phyloP scores from a whole-genome alignment of 768 basidiomycete species.

The Phanerochaete sordida region DNA sequence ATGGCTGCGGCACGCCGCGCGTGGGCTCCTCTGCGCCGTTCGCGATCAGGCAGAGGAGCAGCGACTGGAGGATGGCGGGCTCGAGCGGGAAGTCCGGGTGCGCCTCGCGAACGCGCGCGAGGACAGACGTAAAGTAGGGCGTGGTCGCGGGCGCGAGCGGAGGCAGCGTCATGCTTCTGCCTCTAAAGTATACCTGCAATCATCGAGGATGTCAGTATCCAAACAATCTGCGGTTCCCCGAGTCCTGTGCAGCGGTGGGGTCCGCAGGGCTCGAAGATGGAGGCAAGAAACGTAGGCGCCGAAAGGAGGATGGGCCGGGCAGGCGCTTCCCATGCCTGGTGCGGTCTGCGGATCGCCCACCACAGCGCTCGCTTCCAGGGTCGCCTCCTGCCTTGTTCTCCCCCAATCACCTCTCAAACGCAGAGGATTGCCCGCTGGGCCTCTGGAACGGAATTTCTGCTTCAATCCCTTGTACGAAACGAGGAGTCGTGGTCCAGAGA shows the following conservation, averaged over 20 bases:
- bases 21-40: conserved; percentile 6
- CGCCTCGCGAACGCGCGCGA: conserved; percentile 42
- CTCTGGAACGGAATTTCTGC: not conserved
- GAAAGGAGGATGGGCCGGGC: too few species aligned
- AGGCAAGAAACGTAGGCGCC: too few species aligned
- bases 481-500: not conserved
- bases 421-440: too few species aligned
- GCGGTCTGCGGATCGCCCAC: too few species aligned
- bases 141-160: conserved; percentile 8
- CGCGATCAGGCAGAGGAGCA: conserved; percentile 62
- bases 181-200: not conserved
- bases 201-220: not conserved
- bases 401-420: too few species aligned
- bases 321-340: not conserved
- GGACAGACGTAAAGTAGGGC: conserved; percentile 30
- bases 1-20: conserved; percentile 30
- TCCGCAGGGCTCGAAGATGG: too few species aligned
- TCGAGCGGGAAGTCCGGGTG: conserved; percentile 55
- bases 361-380: too few species aligned
- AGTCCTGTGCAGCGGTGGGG: too few species aligned
- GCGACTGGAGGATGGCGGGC: conserved; percentile 57
- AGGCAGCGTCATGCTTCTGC: not conserved
- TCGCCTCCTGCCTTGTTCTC: too few species aligned
- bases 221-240: too few species aligned
- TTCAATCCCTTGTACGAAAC: not conserved